These are phyloP conservation scores for Polygonum aviculare DNA, from an alignment of 148 eudicot genomes.

Conservation along the genomic window DNA sequence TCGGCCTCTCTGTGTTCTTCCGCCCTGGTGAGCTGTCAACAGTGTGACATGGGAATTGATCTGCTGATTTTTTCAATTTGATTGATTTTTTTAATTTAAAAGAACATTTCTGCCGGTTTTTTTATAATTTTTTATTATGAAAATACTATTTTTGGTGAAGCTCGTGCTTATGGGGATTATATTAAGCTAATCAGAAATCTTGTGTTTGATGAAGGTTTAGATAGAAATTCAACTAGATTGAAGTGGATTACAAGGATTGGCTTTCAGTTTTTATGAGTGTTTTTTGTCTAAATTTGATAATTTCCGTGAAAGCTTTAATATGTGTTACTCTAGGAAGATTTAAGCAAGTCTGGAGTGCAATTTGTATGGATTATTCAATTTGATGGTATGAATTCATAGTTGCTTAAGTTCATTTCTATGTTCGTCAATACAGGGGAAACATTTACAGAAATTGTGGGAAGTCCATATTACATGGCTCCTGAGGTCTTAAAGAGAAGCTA, in stretches of 20 bases:
- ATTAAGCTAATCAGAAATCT: not conserved
- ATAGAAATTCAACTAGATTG: not conserved
- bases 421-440: slow-evolving; percentile 41
- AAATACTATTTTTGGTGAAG: not conserved
- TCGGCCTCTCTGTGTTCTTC: slow-evolving; percentile 81
- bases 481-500: slow-evolving; percentile 80
- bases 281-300: not conserved
- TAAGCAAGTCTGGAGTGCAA: not conserved
- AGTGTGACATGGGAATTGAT: not conserved
- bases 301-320: not conserved
- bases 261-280: not conserved
- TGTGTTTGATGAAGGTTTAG: not conserved
- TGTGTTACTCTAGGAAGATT: not conserved
- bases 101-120: not conserved
- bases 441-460: slow-evolving; percentile 80
- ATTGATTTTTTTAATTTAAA: not conserved
- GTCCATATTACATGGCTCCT: slow-evolving; percentile 96
- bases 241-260: not conserved
- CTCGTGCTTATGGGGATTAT: not conserved
- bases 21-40: slow-evolving; percentile 46
- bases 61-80: not conserved
- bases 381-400: not conserved
- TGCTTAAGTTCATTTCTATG: not conserved
- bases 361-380: not conserved
- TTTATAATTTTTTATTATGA: not conserved